Base-by-base conservation (phyloP, 2,329 filamentous ascomycete genomes). In the Colletotrichum nymphaeae region DNA sequence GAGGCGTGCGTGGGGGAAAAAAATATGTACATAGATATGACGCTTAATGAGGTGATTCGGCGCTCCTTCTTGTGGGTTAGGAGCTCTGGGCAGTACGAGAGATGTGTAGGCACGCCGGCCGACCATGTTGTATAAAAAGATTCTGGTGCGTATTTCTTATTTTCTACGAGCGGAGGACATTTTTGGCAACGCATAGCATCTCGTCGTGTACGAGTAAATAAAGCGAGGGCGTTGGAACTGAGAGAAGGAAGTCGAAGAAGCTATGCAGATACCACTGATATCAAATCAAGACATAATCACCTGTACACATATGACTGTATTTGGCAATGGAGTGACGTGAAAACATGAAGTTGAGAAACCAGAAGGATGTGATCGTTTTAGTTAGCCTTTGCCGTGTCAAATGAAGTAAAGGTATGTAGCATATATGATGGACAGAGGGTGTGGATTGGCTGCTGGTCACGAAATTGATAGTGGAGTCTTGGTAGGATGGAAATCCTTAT, bases 71-170 rank as follows among this genome's bases (percentile, higher is more conserved):
- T 19, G 19, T 26, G 1, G 7, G 14, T 30, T 37, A 24, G 46
- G 32, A 14, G 19, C 30, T n/a, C 52, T n/a, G 63, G 46, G 66
- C 59, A 30, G 42, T 35, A 32, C 14, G 42, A 69, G 46, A 64
- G 56, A 26, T 42, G 69, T 68, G 72, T 55, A 69, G 75, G 62
- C 62, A 68, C 69, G 73, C 71, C 69, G 72, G 67, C 28, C 60
- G 63, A 63, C 73, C 75, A 79, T 79, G 70, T 79, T 79, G 78
- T 77, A 78, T 77, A 79, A 67, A 75, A 75, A 73, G 67, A 75
- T 75, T 71, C 72, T 37, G 75, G 56, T 71, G 65, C 74, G 49
- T 30, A 65, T 58, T 67, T 67, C 5, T 63, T 58, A 16, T 57
- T 55, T 58, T 35, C 16, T 49, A 3, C 24, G 35, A 60, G 32